Conservation (phyloP, 192 early-diverging fungal species). For the Coemansia sp. region DNA sequence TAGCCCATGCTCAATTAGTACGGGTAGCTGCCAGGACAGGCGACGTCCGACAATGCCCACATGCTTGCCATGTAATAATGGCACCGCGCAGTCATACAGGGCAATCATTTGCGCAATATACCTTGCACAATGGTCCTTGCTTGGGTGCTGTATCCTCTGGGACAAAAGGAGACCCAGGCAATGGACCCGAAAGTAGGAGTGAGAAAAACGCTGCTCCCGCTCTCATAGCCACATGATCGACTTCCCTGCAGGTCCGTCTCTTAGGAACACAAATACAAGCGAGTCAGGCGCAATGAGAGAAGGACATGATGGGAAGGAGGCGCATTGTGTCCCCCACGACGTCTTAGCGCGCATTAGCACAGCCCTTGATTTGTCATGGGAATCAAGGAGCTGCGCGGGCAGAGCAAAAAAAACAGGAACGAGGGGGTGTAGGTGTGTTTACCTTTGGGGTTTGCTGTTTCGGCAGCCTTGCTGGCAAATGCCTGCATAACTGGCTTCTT, state of each 20-base stretch:
- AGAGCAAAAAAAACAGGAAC: background rate
- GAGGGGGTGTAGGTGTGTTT: background rate
- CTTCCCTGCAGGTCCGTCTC: background rate
- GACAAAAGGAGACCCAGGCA: background rate
- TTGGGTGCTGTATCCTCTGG: background rate
- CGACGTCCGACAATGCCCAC: background rate
- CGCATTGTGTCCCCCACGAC: background rate
- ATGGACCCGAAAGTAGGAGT: background rate
- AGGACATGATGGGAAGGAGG: background rate
- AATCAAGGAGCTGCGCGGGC: background rate
- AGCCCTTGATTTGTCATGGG: background rate
- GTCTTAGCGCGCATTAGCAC: background rate
- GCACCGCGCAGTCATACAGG: conserved; percentile 1
- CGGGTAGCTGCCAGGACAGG: background rate
- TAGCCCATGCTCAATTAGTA: background rate
- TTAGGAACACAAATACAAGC: conserved; percentile 1
- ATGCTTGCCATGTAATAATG: background rate
- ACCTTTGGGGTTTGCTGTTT: conserved; percentile 17
- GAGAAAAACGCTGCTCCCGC: background rate
- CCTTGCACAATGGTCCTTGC: background rate
- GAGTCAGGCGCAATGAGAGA: background rate
- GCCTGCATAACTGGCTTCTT: conserved; percentile 1
- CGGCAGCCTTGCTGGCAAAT: background rate
- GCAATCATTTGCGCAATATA: conserved; percentile 7
- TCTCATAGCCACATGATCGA: background rate